Base-by-base conservation (phyloP, 768 basidiomycete species). In the Artomyces pyxidatus region DNA sequence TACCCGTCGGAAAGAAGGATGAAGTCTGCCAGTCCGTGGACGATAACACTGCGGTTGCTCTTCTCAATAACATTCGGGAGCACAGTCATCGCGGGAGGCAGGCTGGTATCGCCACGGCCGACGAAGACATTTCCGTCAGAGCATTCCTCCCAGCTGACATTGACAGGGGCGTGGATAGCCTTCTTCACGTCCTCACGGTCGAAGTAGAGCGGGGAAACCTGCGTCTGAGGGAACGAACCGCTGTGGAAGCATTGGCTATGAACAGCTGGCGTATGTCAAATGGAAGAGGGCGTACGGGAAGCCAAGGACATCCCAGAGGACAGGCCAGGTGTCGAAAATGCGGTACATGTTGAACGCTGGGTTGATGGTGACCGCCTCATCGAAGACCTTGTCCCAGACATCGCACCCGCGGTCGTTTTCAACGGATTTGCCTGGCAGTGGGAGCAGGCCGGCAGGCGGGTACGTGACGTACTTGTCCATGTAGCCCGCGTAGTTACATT, bases 251-350 rank as follows among this genome's bases (percentile, higher is more conserved):
- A 4, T n/a, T 30, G 26, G 32, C 23, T 30, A 9, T 8, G 12
- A 17, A 37, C 29, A 37, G 29, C 25, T 14, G 8, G 14, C 17
- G 43, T 19, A 12, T 6, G 3, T 11, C 6, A 6, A 21, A 23
- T 23, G 12, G 19, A 12, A 38, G 16, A 40, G 41, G 16, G 4
- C 14, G 27, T 57, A 84, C 79, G 85, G 85, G 73, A 83, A 87
- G n/a, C 85, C 85, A 26, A 88, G 80, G 5, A 87, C 84, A 52
- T 88, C 85, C 85, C 83, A 88, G 11, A 83, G 67, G 37, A 83
- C 71, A 0, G 85, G 86, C 63, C 69, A 85, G 55, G 78, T 84
- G 58, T 87, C 85, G 63, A 85, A 84, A 47, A 88, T 84, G 19
- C 82, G 76, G 60, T 88, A 89, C 6, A 86, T 72, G 55, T 88